Evolutionary conservation across 2,329 filamentous ascomycete species (phyloP), one percentile per base, ranked within the genome.

Genomic region (Ophiostoma ips): DNA sequence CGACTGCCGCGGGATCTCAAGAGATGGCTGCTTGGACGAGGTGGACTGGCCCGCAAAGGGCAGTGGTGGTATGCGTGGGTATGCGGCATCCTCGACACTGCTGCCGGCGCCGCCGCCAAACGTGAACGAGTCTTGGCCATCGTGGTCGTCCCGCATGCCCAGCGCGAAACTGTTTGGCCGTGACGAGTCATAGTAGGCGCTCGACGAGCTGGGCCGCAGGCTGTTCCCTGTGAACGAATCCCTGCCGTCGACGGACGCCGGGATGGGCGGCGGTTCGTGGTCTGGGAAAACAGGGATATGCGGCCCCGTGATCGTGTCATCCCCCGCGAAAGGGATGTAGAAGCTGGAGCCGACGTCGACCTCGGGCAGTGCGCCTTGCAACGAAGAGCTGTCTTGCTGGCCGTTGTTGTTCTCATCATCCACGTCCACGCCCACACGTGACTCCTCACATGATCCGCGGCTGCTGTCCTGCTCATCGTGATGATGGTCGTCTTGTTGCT

Each of bases 291-390:
- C 51, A 21, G 65, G 65, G 1, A 51, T 45, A 10, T 46, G 46
- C 2, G 46, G 36, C 13, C 45, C 36, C 10, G 41, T 11, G 47
- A 45, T 54, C 57, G 46, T 52, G 53, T 61, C 60, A 54, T 65
- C 59, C 50, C 66, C 64, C 37, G 70, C 55, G 52, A 72, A 73
- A 3, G 70, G 67, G n/a, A 75, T 63, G 7, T 66, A 67, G 53
- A 76, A 75, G n/a, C 66, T 68, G 52, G 65, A 67, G 6, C 71
- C 71, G 4, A 69, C 73, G 50, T 77, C 72, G 10, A 75, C 59
- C 52, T 75, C 71, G 1, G 72, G 70, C 8, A 75, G 65, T 38
- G 68, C 69, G 12, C 62, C 58, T 30, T 33, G 28, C 6, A 56
- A 59, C 24, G 19, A 15, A 12, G 43, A 46, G 11, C 21, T 18